Evolutionary conservation across 1,139 yeast species (phyloP).

Genomic region (Chernovozyma aurita): DNA sequence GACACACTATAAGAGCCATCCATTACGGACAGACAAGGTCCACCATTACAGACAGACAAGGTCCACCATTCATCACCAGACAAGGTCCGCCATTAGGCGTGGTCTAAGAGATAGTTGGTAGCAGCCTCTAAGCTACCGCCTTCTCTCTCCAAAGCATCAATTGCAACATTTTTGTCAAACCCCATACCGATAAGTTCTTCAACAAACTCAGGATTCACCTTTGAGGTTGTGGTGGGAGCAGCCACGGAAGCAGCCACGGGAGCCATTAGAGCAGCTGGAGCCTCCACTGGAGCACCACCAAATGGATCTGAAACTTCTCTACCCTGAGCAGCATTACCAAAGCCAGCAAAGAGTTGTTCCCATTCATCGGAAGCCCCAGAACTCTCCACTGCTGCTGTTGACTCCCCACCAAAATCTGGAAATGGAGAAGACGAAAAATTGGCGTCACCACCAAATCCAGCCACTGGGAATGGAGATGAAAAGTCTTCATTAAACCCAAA

Average conservation of each 20-base stretch:
- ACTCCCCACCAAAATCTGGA: conserved; percentile 3
- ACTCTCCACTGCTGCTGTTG: conserved; percentile 7
- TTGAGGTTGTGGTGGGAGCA: background rate
- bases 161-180: conserved; percentile 61
- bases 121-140: conserved; percentile 81
- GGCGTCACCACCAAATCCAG: background rate
- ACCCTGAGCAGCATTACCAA: conserved; percentile 48
- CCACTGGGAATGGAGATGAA: conserved; percentile 24
- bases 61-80: no score
- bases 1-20: no score
- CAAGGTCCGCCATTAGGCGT: no score
- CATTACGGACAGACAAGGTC: no score
- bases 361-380: conserved; percentile 66
- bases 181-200: conserved; percentile 91
- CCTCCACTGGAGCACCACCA: background rate
- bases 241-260: background rate
- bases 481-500: conserved; percentile 37
- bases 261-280: conserved; percentile 1
- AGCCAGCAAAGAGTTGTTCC: conserved; percentile 92
- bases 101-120: conserved; percentile 75
- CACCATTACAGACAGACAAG: no score
- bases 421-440: conserved; percentile 4
- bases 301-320: background rate
- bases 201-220: conserved; percentile 21
- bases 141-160: conserved; percentile 62